Conservation (phyloP, 371 early-diverging fungal species). For the Lichtheimia ramosa region DNA sequence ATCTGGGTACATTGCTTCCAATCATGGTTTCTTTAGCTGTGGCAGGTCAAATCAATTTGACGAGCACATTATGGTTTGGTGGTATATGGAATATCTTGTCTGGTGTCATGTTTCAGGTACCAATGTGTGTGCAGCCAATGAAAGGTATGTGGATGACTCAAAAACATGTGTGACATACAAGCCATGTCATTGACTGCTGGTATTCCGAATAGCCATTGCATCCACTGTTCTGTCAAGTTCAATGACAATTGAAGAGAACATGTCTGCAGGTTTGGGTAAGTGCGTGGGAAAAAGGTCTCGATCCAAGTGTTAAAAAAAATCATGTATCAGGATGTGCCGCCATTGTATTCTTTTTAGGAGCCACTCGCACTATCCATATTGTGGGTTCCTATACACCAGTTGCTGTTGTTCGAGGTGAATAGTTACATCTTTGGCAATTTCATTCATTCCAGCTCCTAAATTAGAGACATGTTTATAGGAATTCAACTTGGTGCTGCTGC, state of each 20-base stretch:
- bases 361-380: slow-evolving; percentile 72
- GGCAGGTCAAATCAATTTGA: slow-evolving; percentile 74
- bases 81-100: slow-evolving; percentile 87
- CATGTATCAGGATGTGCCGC: slow-evolving; percentile 60
- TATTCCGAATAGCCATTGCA: slow-evolving; percentile 63
- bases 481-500: slow-evolving; percentile 89
- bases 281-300: background rate
- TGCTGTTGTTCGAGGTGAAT: slow-evolving; percentile 73
- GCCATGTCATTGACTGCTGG: no score
- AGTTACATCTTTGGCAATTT: no score
- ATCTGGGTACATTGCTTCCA: slow-evolving; percentile 87
- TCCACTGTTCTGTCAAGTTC: slow-evolving; percentile 76
- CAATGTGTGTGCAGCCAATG: slow-evolving; percentile 88
- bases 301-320: background rate
- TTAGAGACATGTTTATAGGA: slow-evolving; percentile 18
- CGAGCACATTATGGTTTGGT: slow-evolving; percentile 84
- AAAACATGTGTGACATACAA: background rate
- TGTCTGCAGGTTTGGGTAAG: slow-evolving; percentile 69
- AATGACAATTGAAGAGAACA: slow-evolving; percentile 70
- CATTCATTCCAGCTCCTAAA: no score
- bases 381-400: slow-evolving; percentile 74
- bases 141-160: slow-evolving; percentile 54
- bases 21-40: slow-evolving; percentile 81
- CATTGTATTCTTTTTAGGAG: slow-evolving; percentile 67
- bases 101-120: slow-evolving; percentile 77